Conservation (phyloP, 768 basidiomycete genomes). For the Podaxis sp. region DNA sequence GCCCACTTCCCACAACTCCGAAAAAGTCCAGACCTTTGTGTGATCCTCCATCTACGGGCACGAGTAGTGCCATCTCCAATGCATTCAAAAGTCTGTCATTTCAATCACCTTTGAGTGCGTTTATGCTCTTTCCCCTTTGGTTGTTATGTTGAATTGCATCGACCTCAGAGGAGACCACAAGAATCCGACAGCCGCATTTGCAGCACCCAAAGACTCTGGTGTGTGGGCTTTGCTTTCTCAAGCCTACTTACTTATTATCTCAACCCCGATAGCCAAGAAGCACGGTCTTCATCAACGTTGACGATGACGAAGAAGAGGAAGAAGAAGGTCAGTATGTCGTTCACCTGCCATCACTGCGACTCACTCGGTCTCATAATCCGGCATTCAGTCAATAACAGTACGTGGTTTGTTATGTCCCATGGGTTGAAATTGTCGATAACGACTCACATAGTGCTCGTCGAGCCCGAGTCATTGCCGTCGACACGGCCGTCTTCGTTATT, state of each 20-base stretch:
- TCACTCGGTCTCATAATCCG: neutral
- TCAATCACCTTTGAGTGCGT: constrained; percentile 3
- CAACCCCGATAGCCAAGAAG: neutral
- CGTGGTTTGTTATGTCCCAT: neutral
- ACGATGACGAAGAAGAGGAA: constrained; percentile 8
- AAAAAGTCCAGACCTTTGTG: neutral
- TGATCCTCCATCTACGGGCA: neutral
- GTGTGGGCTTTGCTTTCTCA: neutral
- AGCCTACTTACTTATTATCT: neutral
- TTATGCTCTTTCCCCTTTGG: neutral
- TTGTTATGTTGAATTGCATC: neutral
- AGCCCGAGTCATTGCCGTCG: neutral
- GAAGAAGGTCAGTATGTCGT: constrained; percentile 3
- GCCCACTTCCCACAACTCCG: neutral
- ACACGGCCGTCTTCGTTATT: constrained; percentile 1
- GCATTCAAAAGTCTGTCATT: neutral
- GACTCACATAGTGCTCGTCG: neutral
- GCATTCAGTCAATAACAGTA: constrained; percentile 5
- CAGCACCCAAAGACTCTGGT: neutral
- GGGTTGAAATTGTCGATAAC: neutral
- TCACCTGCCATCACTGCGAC: neutral
- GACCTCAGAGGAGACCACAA: neutral
- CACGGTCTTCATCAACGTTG: neutral
- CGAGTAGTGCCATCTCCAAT: neutral
- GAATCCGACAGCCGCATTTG: neutral